These are phyloP conservation scores for Colletotrichum costaricense DNA, from an alignment of 2,329 filamentous ascomycete species.

Conservation along the genomic window DNA sequence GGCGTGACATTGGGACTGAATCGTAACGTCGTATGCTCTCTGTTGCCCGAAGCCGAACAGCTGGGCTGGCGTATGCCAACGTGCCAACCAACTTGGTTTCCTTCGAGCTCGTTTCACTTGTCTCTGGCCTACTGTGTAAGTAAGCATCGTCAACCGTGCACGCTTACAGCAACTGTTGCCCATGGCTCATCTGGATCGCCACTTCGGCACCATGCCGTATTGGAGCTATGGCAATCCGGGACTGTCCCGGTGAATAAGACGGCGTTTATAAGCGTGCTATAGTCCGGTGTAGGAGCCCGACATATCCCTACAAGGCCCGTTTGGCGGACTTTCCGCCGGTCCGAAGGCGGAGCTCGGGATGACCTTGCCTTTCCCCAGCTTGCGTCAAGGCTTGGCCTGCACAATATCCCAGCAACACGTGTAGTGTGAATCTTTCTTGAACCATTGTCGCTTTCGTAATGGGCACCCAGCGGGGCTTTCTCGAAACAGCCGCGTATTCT, in stretches of 20 bases:
- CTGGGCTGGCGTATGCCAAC: constrained; percentile 22
- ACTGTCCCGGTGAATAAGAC: constrained; percentile 8
- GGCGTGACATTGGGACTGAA: constrained; percentile 7
- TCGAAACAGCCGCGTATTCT: constrained; percentile 22
- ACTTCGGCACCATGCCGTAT: constrained; percentile 19
- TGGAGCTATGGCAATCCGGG: constrained; percentile 16
- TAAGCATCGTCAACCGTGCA: constrained; percentile 18
- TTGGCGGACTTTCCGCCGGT: constrained; percentile 10
- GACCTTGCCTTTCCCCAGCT: constrained; percentile 12
- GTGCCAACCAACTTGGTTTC: constrained; percentile 6
- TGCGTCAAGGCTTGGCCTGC: constrained; percentile 12
- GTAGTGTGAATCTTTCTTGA: constrained; percentile 3
- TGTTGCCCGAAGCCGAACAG: background rate
- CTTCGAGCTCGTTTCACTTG: constrained; percentile 23
- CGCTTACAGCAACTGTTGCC: constrained; percentile 13
- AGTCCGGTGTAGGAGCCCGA: constrained; percentile 7
- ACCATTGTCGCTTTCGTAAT: constrained; percentile 3
- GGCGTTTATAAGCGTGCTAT: constrained; percentile 5
- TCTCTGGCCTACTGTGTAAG: background rate
- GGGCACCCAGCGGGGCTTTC: background rate
- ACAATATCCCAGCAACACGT: constrained; percentile 9
- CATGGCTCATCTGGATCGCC: constrained; percentile 26
- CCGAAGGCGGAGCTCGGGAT: constrained; percentile 9
- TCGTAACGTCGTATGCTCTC: constrained; percentile 8
- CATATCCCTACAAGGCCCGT: background rate